Conservation (phyloP, 2,329 filamentous ascomycete genomes). For the Claviceps fusiformis region DNA sequence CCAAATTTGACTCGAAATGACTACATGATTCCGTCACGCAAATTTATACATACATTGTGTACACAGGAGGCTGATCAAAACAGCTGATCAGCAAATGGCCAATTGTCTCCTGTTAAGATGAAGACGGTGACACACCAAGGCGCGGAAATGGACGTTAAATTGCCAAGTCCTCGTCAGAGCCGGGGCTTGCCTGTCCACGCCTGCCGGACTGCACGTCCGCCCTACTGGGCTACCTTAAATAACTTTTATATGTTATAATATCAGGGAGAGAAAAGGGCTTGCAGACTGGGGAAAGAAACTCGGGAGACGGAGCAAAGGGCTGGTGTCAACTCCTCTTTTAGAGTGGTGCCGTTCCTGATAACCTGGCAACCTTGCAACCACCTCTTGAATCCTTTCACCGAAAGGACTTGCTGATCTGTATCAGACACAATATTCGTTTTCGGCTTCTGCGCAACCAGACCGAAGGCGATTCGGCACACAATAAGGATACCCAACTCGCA, state of each 20-base stretch:
- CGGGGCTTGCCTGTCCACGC: not conserved
- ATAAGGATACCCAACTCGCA: not conserved
- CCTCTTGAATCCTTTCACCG: not conserved
- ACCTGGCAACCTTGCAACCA: not conserved
- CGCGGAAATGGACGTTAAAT: not conserved
- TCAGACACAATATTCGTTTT: not conserved
- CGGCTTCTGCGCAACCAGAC: not conserved
- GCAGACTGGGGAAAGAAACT: not conserved
- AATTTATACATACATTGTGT: not conserved
- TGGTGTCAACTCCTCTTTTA: not conserved
- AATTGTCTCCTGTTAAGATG: not conserved
- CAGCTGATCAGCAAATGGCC: not conserved
- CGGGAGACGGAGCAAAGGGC: not conserved
- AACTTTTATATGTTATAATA: not conserved
- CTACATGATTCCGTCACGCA: not conserved
- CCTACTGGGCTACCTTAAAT: not conserved
- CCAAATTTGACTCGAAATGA: not conserved
- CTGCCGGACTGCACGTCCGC: not conserved
- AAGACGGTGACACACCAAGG: not conserved
- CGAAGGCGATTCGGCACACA: not conserved
- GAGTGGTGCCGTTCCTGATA: not conserved
- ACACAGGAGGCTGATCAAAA: not conserved
- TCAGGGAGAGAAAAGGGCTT: not conserved
- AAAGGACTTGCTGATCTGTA: not conserved
- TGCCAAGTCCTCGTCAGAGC: not conserved